Percentiles rank a stretch among this genome's conserved stretches.
phyloP scores from a whole-genome alignment of 352 stramenopile genomes.

The Thraustochytrium sp. region DNA sequence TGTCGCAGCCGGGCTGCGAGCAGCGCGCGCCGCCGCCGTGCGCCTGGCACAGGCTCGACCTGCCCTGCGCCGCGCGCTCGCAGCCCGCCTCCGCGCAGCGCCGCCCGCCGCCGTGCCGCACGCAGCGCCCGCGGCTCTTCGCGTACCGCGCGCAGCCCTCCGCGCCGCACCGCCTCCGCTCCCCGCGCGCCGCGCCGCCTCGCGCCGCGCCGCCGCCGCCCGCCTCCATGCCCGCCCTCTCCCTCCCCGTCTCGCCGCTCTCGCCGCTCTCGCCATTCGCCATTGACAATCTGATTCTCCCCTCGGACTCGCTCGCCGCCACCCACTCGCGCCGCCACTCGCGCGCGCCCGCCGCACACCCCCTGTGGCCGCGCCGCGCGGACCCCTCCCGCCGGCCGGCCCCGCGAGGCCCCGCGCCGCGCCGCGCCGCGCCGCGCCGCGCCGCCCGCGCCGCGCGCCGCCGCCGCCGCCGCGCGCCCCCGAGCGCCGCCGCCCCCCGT shows the following conservation, averaged over 20 bases:
- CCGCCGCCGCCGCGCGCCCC: too few relatives aligned
- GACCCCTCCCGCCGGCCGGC: too few relatives aligned
- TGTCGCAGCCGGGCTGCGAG: constrained; percentile 44
- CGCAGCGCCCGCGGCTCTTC: constrained; percentile 57
- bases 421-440: too few relatives aligned
- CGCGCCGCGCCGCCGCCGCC: not conserved
- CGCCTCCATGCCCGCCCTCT: not conserved
- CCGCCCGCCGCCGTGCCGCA: constrained; percentile 70
- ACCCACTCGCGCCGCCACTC: too few relatives aligned
- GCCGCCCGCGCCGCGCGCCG: too few relatives aligned
- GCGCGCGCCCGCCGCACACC: too few relatives aligned
- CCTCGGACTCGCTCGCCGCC: too few relatives aligned
- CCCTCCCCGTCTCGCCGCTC: not conserved
- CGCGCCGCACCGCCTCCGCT: not conserved
- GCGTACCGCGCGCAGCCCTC: not conserved
- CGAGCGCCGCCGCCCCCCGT: too few relatives aligned
- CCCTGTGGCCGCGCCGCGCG: too few relatives aligned
- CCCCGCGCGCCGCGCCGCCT: not conserved
- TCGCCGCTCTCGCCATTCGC: not conserved
- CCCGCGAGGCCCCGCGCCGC: too few relatives aligned
- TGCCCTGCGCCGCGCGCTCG: constrained; percentile 70
- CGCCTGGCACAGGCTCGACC: constrained; percentile 66
- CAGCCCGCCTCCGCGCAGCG: constrained; percentile 70
- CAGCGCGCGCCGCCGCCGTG: constrained; percentile 34
- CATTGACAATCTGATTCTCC: too few relatives aligned